Conservation (phyloP, 805 yeast species). For the Cephaloascus albidus region DNA sequence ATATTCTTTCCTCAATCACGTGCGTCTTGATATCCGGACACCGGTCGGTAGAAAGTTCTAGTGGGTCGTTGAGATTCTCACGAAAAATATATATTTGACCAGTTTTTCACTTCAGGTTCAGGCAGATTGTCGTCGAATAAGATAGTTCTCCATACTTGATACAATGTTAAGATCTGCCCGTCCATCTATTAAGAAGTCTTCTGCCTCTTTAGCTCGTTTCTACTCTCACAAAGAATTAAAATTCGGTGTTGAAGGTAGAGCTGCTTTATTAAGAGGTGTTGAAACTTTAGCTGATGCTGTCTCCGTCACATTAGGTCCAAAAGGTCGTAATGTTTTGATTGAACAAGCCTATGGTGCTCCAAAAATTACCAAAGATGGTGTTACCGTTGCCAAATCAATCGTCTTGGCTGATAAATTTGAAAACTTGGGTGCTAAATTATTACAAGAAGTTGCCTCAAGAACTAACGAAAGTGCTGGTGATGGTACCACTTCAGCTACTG, state of each 20-base stretch:
- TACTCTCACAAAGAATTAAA: conserved; percentile 83
- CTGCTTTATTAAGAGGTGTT: conserved; percentile 88
- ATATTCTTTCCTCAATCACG: too few species aligned
- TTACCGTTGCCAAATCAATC: conserved; percentile 86
- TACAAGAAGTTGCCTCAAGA: conserved; percentile 95
- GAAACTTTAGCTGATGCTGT: conserved; percentile 94
- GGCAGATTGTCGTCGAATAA: too few species aligned
- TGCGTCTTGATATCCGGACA: too few species aligned
- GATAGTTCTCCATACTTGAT: too few species aligned
- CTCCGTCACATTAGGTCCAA: conserved; percentile 93
- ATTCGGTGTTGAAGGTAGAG: conserved; percentile 97
- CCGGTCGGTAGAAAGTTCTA: too few species aligned
- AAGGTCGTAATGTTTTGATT: conserved; percentile 93
- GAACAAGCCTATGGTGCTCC: conserved; percentile 97
- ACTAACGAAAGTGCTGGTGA: conserved; percentile 98
- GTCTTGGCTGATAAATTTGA: conserved; percentile 83
- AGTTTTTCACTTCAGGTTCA: background rate
- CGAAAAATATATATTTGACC: background rate
- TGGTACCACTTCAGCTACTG: conserved; percentile 97
- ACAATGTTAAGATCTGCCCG: conserved; percentile 41
- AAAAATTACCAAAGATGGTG: conserved; percentile 98
- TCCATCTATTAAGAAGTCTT: conserved; percentile 28
- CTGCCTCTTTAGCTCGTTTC: conserved; percentile 34
- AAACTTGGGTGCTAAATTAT: conserved; percentile 89
- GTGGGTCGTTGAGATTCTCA: too few species aligned